Evolutionary conservation across 23 red algal species (phyloP), one percentile per base, ranked within the genome.

Genomic region (Gracilaria gracilis): DNA sequence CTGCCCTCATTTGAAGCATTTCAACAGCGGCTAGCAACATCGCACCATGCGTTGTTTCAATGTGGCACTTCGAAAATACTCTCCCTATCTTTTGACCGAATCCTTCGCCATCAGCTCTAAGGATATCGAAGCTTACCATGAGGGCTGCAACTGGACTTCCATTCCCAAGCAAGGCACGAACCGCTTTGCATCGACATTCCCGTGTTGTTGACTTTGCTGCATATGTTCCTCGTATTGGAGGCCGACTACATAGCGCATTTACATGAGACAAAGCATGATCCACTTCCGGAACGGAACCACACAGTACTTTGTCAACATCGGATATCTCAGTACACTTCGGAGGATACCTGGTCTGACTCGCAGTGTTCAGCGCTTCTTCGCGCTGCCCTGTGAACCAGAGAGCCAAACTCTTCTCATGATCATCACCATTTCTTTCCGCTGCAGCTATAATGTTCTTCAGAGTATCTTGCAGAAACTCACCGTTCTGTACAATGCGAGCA

Each of bases 371-470:
- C 31, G 93, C 83, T 11, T 49, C 84, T 74, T 67, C 77, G 66
- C 76, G 44, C 39, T 91, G 73, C 16, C 86, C 85, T n/a, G 35
- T 24, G 46, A 95, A 75, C 93, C 93, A 95, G 23, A 91, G 85
- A 21, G 93, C 93, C 31, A 95, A 85, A 27, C 85, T 83, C 39
- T 90, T 78, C 21, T 70, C 39, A 67, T 95, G 93, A 36, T 61
- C 77, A 64, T 83, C 85, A 6, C 80, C 61, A 32, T 51, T 27
- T n/a, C 24, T 61, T 3, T 50, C 40, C 24, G 79, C 70, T 12
- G 35, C 38, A 0, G 50, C 6, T 12, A 65, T 84, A 54, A 95
- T 76, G 19, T 64, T 31, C 24, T 95, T 16, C 15, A 95, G 64
- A n/a, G 67, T 92, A 12, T 47, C 23, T 25, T 66, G 57, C 21